Base-by-base conservation (phyloP, 306 rosid species). In the Elaeagnus macrophylla region DNA sequence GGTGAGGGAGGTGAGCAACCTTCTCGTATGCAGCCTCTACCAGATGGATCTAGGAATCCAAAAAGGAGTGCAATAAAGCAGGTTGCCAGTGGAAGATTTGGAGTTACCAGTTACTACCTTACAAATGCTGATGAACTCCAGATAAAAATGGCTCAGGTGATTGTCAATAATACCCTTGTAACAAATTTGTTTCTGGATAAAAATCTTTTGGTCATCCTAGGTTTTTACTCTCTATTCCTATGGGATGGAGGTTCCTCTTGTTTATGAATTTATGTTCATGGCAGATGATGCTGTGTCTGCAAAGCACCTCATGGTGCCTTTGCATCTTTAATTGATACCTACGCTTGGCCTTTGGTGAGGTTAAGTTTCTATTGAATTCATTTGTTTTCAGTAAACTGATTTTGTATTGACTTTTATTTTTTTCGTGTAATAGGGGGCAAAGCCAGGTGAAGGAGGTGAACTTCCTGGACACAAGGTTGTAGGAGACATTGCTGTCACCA, bases 1-100 rank as follows among this genome's bases (percentile, higher is more conserved):
- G 97, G 99, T 15, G 99, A 93, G 89, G 99, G 99, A 64, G 99
- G 99, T 42, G 99, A 93, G 78, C 99, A 87, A 54, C 90, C 99
- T 40, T 87, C 96, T 62, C 99, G 99, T 12, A 84, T 93, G 99
- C 95, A 82, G 71, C 84, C 94, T 67, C 99, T 87, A 70, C 62
- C 82, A 6, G 85, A 93, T 75, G 96, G 99, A 53, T 84, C 96
- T 50, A 82, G 55, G 77, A 93, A 93, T 68, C 99, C 99, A 39
- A 84, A 73, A 81, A 80, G 99, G 74, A 93, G 99, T 70, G 78
- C 95, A 62, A 93, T 93, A 56, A 93, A 93, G 77, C 99, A 93
- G 71, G 88, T 93, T 67, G 99, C 99, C 2, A 93, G 99, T 79
- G 99, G 96, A 25, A 93, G 99, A 73, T 93, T 93, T 81, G 99